These are phyloP conservation scores for Phaeosphaeriaceae sp. DNA, from an alignment of 2,329 filamentous ascomycete genomes.

Conservation along the genomic window DNA sequence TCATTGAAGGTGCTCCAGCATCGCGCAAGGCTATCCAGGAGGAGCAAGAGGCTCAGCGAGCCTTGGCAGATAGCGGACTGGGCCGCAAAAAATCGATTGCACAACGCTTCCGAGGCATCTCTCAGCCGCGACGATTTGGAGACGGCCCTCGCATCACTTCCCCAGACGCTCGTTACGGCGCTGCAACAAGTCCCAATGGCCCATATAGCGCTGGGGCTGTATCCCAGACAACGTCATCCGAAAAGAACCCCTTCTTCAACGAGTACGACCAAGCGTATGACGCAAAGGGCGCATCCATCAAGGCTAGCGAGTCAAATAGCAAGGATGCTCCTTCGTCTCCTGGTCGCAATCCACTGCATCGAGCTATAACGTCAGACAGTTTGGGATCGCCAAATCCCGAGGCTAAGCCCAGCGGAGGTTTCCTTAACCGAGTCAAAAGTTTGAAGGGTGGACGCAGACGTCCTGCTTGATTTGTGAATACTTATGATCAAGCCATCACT, in stretches of 20 bases:
- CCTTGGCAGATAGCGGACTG: slow-evolving; percentile 57
- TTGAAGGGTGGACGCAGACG: slow-evolving; percentile 46
- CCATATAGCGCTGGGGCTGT: slow-evolving; percentile 51
- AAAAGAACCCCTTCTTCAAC: slow-evolving; percentile 77
- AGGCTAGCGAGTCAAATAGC: slow-evolving; percentile 51
- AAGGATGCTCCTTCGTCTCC: slow-evolving; percentile 35
- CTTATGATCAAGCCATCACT: background rate
- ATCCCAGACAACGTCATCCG: slow-evolving; percentile 44
- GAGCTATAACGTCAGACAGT: slow-evolving; percentile 43
- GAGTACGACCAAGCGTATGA: slow-evolving; percentile 76
- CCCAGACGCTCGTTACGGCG: slow-evolving; percentile 61
- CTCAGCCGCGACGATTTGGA: slow-evolving; percentile 67
- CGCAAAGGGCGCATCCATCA: slow-evolving; percentile 66
- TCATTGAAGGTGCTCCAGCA: slow-evolving; percentile 91
- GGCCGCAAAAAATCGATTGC: slow-evolving; percentile 94
- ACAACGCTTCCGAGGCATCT: slow-evolving; percentile 86
- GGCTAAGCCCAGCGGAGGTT: slow-evolving; percentile 38
- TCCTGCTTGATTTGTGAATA: slow-evolving; percentile 30
- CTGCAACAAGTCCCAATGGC: slow-evolving; percentile 33
- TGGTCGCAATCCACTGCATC: slow-evolving; percentile 37
- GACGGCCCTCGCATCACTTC: slow-evolving; percentile 48
- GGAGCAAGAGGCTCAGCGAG: slow-evolving; percentile 67
- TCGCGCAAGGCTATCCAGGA: slow-evolving; percentile 78
- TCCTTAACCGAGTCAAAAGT: slow-evolving; percentile 48
- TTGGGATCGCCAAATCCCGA: slow-evolving; percentile 27